A percentile compares a stretch with the other conserved stretches of the same genome.
Evolutionary conservation across 1,284 basidiomycete species (phyloP).

Genomic region (Macrocybe sp.): DNA sequence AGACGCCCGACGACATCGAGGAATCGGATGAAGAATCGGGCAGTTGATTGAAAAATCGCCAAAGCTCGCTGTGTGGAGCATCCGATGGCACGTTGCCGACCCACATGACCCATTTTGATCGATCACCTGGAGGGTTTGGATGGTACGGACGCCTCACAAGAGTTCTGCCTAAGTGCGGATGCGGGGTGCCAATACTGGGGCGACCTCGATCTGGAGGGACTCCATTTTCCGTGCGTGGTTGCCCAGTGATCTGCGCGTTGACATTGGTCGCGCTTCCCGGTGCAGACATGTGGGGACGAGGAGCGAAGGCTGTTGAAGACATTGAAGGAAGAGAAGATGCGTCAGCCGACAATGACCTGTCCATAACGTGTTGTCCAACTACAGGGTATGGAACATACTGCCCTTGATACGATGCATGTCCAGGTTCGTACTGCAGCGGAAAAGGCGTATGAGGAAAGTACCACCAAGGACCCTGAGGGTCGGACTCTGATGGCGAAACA

Average conservation of each 20-base stretch:
- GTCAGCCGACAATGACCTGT: slow-evolving; percentile 11
- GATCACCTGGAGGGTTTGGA: slow-evolving; percentile 61
- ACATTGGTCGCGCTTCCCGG: not conserved
- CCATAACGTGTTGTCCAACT: slow-evolving; percentile 17
- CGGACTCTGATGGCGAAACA: slow-evolving; percentile 25
- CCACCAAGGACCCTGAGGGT: slow-evolving; percentile 50
- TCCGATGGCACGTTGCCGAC: slow-evolving; percentile 85
- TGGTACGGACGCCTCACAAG: slow-evolving; percentile 46
- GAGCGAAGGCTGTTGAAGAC: not conserved
- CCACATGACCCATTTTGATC: slow-evolving; percentile 97
- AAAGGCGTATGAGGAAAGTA: slow-evolving; percentile 36
- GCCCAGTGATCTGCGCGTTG: not conserved
- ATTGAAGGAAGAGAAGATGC: slow-evolving; percentile 6
- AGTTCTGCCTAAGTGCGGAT: slow-evolving; percentile 18
- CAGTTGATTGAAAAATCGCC: slow-evolving; percentile 73
- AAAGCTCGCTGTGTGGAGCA: slow-evolving; percentile 84
- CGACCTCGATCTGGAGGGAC: too few relatives aligned
- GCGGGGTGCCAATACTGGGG: not conserved
- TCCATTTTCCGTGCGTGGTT: too few relatives aligned
- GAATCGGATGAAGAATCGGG: slow-evolving; percentile 4
- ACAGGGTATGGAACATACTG: slow-evolving; percentile 33
- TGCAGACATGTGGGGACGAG: not conserved
- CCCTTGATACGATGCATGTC: slow-evolving; percentile 32
- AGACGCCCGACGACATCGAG: slow-evolving; percentile 46
- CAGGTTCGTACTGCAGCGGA: slow-evolving; percentile 27